These are phyloP conservation scores for Stephania yunnanensis DNA, from an alignment of 164 flowering plant species.

Conservation along the genomic window DNA sequence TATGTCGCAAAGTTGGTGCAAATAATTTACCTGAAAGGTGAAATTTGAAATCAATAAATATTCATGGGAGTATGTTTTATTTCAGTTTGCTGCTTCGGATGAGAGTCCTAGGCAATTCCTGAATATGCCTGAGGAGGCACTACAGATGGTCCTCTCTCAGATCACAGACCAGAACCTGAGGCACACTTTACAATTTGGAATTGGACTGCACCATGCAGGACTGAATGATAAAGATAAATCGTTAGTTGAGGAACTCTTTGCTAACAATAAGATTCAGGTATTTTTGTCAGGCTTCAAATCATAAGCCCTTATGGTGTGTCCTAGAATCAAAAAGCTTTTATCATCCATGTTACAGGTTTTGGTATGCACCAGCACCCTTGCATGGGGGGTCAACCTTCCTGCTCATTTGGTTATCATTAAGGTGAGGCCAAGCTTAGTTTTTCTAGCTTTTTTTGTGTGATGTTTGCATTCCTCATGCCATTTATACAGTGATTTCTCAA, in stretches of 20 bases:
- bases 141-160: slow-evolving; percentile 93
- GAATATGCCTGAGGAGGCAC: slow-evolving; percentile 63
- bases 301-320: background rate
- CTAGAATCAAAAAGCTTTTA: background rate
- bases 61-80: slow-evolving; percentile 15
- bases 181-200: slow-evolving; percentile 93
- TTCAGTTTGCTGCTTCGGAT: slow-evolving; percentile 92
- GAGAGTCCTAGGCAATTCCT: slow-evolving; percentile 84
- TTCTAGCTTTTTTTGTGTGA: background rate
- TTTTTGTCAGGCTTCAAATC: slow-evolving; percentile 6
- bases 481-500: background rate
- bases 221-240: slow-evolving; percentile 89
- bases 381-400: slow-evolving; percentile 99
- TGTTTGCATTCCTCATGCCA: background rate
- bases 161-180: slow-evolving; percentile 85
- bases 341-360: slow-evolving; percentile 44
- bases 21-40: slow-evolving; percentile 7
- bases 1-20: too few relatives aligned
- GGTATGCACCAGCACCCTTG: slow-evolving; percentile 95
- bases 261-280: slow-evolving; percentile 92
- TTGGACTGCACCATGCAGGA: slow-evolving; percentile 98
- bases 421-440: slow-evolving; percentile 33
- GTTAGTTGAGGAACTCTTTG: slow-evolving; percentile 91
- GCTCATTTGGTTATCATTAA: slow-evolving; percentile 96
- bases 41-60: background rate